phyloP scores from a whole-genome alignment of 495 filamentous ascomycete genomes.

The Neurospora sp. region DNA sequence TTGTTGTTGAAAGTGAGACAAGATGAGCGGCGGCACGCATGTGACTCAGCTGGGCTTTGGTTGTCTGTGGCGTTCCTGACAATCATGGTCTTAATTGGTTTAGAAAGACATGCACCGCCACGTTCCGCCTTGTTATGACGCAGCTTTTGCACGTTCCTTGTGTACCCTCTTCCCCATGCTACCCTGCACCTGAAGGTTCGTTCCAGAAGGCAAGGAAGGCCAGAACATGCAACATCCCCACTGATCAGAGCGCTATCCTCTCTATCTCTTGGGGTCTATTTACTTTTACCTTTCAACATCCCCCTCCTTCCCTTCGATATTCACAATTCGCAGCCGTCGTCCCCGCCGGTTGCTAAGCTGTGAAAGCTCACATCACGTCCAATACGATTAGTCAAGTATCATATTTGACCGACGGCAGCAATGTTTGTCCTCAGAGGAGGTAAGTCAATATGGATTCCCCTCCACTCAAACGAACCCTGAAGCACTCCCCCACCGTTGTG shows the following conservation, averaged over 20 bases:
- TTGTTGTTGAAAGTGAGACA: not conserved
- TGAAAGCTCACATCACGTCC: not conserved
- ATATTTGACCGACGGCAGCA: not conserved
- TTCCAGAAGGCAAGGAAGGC: not conserved
- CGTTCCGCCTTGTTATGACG: slow-evolving; percentile 21
- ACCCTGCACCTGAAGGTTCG: not conserved
- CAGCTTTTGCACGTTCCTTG: slow-evolving; percentile 7
- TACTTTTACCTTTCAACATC: not conserved
- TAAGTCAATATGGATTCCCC: slow-evolving; percentile 5
- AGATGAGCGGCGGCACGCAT: not conserved
- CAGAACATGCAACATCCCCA: not conserved
- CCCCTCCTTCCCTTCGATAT: not conserved
- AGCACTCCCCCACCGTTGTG: not conserved
- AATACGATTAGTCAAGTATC: not conserved
- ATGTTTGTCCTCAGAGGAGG: slow-evolving; percentile 30
- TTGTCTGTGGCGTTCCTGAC: not conserved
- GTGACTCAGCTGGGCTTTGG: not conserved
- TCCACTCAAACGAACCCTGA: not conserved
- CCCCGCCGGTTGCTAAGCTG: not conserved
- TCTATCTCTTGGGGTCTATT: not conserved
- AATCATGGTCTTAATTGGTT: not conserved
- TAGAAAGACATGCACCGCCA: slow-evolving; percentile 8
- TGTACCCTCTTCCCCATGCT: not conserved
- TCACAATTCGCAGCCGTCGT: not conserved
- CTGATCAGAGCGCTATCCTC: not conserved